Evolutionary conservation across 352 stramenopile genomes (phyloP).

Genomic region (Phytophthora sansomeana): DNA sequence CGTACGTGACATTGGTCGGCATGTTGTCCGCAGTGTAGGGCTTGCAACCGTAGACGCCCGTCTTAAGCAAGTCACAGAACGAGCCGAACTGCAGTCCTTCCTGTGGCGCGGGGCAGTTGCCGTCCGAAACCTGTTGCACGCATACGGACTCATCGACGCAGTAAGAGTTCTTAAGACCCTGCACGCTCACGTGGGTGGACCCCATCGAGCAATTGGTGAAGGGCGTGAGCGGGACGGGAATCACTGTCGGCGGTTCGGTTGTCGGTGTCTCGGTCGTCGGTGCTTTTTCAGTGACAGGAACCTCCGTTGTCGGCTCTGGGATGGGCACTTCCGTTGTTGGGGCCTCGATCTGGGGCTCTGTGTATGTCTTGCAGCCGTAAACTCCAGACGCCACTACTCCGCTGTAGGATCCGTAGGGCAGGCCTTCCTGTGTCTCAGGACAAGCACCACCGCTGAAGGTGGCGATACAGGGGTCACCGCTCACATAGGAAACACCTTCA

Average conservation of each 20-base stretch:
- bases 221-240: conserved; percentile 8
- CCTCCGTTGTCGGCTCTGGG: not conserved
- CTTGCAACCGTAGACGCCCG: conserved; percentile 57
- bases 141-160: conserved; percentile 49
- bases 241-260: not conserved
- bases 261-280: not conserved
- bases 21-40: conserved; percentile 38
- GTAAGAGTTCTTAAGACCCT: conserved; percentile 51
- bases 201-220: conserved; percentile 19
- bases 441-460: conserved; percentile 37
- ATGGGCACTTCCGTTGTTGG: conserved; percentile 8
- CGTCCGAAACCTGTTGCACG: conserved; percentile 35
- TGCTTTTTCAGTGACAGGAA: not conserved
- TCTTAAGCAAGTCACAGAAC: conserved; percentile 49
- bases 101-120: conserved; percentile 51
- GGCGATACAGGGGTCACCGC: conserved; percentile 31
- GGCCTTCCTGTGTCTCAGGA: conserved; percentile 29
- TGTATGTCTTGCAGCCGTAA: conserved; percentile 43
- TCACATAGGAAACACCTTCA: conserved; percentile 42
- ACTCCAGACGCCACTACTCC: conserved; percentile 41
- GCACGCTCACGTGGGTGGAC: conserved; percentile 36
- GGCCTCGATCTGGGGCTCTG: conserved; percentile 2
- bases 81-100: conserved; percentile 46
- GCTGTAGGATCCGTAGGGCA: conserved; percentile 47
- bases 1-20: conserved; percentile 31